These are phyloP conservation scores for Mycena galericulata DNA, from an alignment of 768 basidiomycete genomes.

Conservation along the genomic window DNA sequence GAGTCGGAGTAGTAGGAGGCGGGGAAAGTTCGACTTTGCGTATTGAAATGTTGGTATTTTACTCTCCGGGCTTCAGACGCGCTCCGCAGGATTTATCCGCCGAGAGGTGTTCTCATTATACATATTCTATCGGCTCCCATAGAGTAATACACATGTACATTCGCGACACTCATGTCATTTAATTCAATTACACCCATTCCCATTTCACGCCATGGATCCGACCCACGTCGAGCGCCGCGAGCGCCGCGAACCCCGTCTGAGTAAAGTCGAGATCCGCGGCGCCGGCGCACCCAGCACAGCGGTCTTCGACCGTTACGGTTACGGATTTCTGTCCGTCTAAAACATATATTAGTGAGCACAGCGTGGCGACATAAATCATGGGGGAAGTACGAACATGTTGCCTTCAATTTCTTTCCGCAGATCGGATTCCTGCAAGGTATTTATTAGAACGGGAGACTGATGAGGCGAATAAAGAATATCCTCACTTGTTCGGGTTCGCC, in stretches of 20 bases:
- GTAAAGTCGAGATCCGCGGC: constrained; percentile 29
- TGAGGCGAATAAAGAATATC: neutral
- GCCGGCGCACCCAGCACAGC: constrained; percentile 21
- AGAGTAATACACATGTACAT: too few relatives aligned
- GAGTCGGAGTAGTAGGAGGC: too few relatives aligned
- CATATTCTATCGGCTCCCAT: too few relatives aligned
- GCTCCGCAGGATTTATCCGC: too few relatives aligned
- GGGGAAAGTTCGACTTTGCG: too few relatives aligned
- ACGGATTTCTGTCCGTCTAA: constrained; percentile 19
- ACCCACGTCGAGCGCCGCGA: neutral
- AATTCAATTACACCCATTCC: constrained; percentile 6
- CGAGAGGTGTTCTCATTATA: too few relatives aligned
- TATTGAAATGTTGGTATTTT: too few relatives aligned
- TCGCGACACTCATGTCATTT: neutral
- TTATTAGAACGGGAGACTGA: neutral
- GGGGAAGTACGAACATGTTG: neutral
- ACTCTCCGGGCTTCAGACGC: too few relatives aligned
- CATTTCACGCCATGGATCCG: constrained; percentile 16
- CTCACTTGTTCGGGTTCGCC: constrained; percentile 23
- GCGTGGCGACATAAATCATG: neutral
- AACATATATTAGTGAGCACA: neutral
- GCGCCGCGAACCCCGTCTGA: constrained; percentile 17
- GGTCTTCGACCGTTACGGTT: constrained; percentile 18
- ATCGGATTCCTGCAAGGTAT: constrained; percentile 56
- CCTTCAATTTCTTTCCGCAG: constrained; percentile 51